Evolutionary conservation across 768 basidiomycete species (phyloP), one percentile per base, ranked within the genome.

Genomic region (Phallus indusiatus): DNA sequence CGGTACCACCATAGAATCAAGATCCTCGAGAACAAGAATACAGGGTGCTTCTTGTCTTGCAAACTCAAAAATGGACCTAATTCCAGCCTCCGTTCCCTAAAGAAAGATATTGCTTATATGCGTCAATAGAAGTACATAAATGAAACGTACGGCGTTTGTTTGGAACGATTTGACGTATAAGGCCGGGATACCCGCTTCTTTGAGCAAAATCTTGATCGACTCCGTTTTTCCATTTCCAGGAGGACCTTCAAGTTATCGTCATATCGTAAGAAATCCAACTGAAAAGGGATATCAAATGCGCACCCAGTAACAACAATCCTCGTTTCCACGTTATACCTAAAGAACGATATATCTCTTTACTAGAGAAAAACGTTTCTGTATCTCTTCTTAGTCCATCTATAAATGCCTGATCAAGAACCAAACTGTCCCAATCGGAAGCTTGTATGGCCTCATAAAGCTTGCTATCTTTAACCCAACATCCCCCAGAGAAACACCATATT

Each of bases 111-210:
- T 2, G 37, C 46, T 54, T 46, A 22, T 17, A 24, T 24, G 42
- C 6, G 36, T 20, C 53, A 24, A 55, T 14, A 4, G 53, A 28
- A 53, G n/a, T n/a, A n/a, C n/a, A 22, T 46, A 11, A 46, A n/a
- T 14, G 42, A 48, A 36, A 24, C 47, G 18, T 28, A 54, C 18
- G 20, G 22, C 48, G 72, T 63, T 56, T 74, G 74, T 73, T 21
- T 62, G 64, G 64, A 78, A 74, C 8, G 72, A 71, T 63, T 73
- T 74, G 58, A 78, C 76, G 61, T 76, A 76, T 17, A 78, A 67
- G 22, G 68, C 63, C 18, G 69, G 69, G 8, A 70, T 64, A 10
- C 62, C 67, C 35, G 63, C 63, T 48, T 72, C 70, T 8, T 64
- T 61, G 4, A 68, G 55, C 34, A 67, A 46, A 0, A 76, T 75